Conservation (phyloP, 768 basidiomycete species). For the Hebeloma cylindrosporum region DNA sequence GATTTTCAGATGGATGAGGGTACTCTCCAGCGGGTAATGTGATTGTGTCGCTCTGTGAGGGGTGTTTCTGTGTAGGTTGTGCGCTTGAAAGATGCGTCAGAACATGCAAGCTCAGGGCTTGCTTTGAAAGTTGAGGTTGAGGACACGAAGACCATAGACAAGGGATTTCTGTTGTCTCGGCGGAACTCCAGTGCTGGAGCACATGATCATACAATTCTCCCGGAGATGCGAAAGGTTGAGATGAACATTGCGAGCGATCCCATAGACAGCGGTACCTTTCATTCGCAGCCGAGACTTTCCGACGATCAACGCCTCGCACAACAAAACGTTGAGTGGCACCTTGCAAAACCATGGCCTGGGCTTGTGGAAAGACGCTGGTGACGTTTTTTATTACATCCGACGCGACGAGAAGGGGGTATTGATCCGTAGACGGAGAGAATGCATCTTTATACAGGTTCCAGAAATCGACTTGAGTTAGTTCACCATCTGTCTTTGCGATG, state of each 20-base stretch:
- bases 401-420: slow-evolving; percentile 69
- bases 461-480: slow-evolving; percentile 91
- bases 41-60: slow-evolving; percentile 72
- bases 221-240: slow-evolving; percentile 46
- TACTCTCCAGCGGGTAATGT: slow-evolving; percentile 59
- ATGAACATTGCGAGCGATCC: slow-evolving; percentile 60
- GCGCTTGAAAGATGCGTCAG: slow-evolving; percentile 73
- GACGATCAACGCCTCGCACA: slow-evolving; percentile 80
- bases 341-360: slow-evolving; percentile 82
- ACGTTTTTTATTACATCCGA: slow-evolving; percentile 96
- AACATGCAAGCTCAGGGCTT: slow-evolving; percentile 61
- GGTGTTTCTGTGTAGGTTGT: slow-evolving; percentile 55
- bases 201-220: slow-evolving; percentile 77
- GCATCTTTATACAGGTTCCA: slow-evolving; percentile 92
- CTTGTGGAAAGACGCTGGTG: slow-evolving; percentile 79
- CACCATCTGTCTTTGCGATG: slow-evolving; percentile 67
- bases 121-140: slow-evolving; percentile 44
- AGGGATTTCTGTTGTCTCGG: slow-evolving; percentile 43
- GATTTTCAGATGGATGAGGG: slow-evolving; percentile 56
- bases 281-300: slow-evolving; percentile 53
- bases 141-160: slow-evolving; percentile 79
- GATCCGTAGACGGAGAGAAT: slow-evolving; percentile 62
- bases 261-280: slow-evolving; percentile 79
- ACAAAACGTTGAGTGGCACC: slow-evolving; percentile 78
- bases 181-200: slow-evolving; percentile 51